Evolutionary conservation across 768 basidiomycete species (phyloP).

Genomic region (Xerocomus potaroensis): DNA sequence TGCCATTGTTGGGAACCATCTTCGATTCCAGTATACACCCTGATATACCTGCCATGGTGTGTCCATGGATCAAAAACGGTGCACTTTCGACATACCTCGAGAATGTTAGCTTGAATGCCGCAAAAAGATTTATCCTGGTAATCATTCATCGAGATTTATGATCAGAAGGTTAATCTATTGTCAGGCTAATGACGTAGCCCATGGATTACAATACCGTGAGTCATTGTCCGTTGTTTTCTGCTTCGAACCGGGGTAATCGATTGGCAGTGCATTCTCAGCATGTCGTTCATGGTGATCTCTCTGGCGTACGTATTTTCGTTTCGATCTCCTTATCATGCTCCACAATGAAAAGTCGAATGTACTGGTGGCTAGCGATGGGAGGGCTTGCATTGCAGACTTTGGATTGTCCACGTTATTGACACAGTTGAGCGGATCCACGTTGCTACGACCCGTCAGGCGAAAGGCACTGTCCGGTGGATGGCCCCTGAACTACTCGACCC

Average conservation of each 20-base stretch:
- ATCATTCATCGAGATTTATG: neutral
- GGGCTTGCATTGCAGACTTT: constrained; percentile 6
- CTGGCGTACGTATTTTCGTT: neutral
- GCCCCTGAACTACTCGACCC: neutral
- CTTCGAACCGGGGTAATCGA: neutral
- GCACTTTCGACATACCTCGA: neutral
- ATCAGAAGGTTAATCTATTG: neutral
- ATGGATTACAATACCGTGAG: neutral
- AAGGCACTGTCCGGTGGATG: neutral
- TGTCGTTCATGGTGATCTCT: neutral
- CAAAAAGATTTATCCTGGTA: neutral
- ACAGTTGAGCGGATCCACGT: neutral
- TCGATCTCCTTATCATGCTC: neutral
- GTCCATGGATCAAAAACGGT: neutral
- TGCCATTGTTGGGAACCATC: neutral
- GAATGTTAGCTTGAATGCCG: neutral
- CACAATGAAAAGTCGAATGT: neutral
- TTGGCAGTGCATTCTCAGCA: neutral
- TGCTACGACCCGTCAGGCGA: neutral
- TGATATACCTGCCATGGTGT: constrained; percentile 1
- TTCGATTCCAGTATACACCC: neutral
- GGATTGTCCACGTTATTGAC: constrained; percentile 3
- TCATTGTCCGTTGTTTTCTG: neutral
- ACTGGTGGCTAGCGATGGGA: neutral
- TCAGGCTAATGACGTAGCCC: neutral